Percentiles rank a stretch among this genome's conserved stretches.
phyloP scores from a whole-genome alignment of 495 filamentous ascomycete species.

The Penicillium lagena region DNA sequence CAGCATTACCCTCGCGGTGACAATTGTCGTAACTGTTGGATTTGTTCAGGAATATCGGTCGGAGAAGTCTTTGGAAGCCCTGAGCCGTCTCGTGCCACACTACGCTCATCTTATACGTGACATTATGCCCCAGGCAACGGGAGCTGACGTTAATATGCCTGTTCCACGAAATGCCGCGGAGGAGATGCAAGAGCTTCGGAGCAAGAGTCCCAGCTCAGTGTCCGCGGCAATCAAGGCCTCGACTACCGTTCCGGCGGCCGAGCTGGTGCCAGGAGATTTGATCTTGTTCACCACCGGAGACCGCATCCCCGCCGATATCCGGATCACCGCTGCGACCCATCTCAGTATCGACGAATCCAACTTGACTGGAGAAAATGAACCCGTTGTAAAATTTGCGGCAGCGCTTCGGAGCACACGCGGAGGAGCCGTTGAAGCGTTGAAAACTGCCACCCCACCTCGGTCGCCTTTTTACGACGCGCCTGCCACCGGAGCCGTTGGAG shows the following conservation, averaged over 20 bases:
- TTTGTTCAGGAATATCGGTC: conserved; percentile 98
- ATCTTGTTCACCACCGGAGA: conserved; percentile 93
- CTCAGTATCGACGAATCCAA: conserved; percentile 96
- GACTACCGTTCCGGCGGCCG: conserved; percentile 74
- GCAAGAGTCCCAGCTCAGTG: conserved; percentile 31
- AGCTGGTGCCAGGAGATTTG: conserved; percentile 86
- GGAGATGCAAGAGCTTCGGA: conserved; percentile 37
- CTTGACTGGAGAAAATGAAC: conserved; percentile 93
- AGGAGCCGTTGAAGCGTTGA: conserved; percentile 11
- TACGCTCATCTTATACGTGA: conserved; percentile 85
- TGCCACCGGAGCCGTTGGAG: conserved; percentile 55
- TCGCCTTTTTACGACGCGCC: conserved; percentile 56
- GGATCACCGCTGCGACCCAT: conserved; percentile 83
- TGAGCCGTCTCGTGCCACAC: conserved; percentile 90
- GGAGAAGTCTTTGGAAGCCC: conserved; percentile 92
- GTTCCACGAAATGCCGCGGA: conserved; percentile 27
- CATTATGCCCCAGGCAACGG: conserved; percentile 1
- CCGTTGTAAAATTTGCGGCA: conserved; percentile 70
- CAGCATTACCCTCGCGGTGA: conserved; percentile 90
- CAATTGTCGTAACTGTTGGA: conserved; percentile 92
- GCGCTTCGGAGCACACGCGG: conserved; percentile 35
- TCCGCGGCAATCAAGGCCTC: conserved; percentile 62
- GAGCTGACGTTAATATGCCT: conserved; percentile 15
- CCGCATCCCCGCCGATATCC: conserved; percentile 91
- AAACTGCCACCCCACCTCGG: conserved; percentile 34